Percentiles rank a stretch among this genome's conserved stretches.
Conservation (phyloP, 1,139 yeast species). For the Nadsonia starkeyi-henricii region DNA sequence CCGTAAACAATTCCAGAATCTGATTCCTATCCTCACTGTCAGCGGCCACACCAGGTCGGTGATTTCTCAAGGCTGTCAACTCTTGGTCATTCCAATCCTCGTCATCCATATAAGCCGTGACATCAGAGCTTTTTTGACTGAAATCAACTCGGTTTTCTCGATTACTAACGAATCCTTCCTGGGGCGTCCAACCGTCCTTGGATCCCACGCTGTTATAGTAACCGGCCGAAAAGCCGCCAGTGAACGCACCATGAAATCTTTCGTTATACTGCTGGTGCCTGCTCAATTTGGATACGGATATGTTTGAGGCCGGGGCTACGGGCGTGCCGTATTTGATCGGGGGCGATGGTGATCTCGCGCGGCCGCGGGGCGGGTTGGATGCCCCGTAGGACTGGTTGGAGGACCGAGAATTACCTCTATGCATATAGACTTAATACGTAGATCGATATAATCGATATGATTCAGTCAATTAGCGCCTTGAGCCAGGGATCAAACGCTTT, state of each 20-base stretch:
- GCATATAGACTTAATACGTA: no score
- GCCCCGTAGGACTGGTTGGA: no score
- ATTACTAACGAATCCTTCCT: conserved; percentile 8
- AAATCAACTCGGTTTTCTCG: conserved; percentile 6
- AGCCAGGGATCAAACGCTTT: no score
- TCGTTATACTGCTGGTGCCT: background rate
- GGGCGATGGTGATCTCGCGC: background rate
- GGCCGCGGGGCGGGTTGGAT: no score
- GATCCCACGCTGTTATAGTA: conserved; percentile 24
- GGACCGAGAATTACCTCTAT: no score
- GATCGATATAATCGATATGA: no score
- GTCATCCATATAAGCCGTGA: conserved; percentile 21
- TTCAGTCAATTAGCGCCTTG: no score
- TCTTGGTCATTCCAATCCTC: conserved; percentile 21
- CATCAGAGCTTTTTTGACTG: conserved; percentile 11
- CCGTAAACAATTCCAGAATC: background rate
- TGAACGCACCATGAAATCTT: conserved; percentile 24
- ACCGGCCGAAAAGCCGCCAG: conserved; percentile 25
- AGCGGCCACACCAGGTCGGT: conserved; percentile 20
- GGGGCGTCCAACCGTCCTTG: conserved; percentile 24
- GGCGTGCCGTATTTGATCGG: background rate
- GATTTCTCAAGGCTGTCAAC: conserved; percentile 1
- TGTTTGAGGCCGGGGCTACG: no score
- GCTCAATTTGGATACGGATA: no score
- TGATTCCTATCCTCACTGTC: conserved; percentile 13